Base-by-base conservation (phyloP, 225 moss, liverwort and hornwort species). In the Physcomitrellopsis africana region DNA sequence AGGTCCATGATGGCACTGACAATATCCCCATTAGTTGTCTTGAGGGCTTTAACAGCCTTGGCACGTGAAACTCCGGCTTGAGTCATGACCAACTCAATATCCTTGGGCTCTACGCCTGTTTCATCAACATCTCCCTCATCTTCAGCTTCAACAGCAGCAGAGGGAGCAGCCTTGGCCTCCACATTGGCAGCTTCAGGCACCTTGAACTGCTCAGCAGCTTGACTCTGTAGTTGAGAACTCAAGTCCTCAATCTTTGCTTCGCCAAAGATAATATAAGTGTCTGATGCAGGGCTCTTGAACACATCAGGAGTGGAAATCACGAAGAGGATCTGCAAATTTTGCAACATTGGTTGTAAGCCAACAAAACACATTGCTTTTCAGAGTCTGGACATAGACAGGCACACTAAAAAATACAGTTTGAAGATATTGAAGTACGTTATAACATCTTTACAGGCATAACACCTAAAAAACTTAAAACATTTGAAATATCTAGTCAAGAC, bases 171-270 rank as follows among this genome's bases (percentile, higher is more conserved):
- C 49, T 49, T 49, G 10, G 49, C 49, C 49, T 49, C 49, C 15
- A 5, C 11, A 14, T 11, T 11, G 10, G 49, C 49, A 11, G 15
- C 15, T 65, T 91, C 90, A 19, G 86, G 90, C n/a, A 81, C 83
- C 81, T 88, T 88, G 69, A 91, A 91, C 79, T 91, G 90, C 82
- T 91, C 88, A 22, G 90, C 90, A 62, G 90, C 90, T 77, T 91
- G 88, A 43, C 88, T 81, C 77, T 91, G 90, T 9, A 91, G 80
- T 84, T 91, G 90, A 41, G 90, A 88, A 67, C 90, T 91, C 83
- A 91, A 74, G 55, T 91, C 90, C 65, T 91, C 90, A 52, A 88
- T 91, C 84, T 91, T 91, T 0, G 90, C 90, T 80, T 91, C 90
- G 11, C 90, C 90, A 56, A 91, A 91, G 57, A 91, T 91, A 53